These are phyloP conservation scores for Amyloporia xantha DNA, from an alignment of 768 basidiomycete species.

Conservation along the genomic window DNA sequence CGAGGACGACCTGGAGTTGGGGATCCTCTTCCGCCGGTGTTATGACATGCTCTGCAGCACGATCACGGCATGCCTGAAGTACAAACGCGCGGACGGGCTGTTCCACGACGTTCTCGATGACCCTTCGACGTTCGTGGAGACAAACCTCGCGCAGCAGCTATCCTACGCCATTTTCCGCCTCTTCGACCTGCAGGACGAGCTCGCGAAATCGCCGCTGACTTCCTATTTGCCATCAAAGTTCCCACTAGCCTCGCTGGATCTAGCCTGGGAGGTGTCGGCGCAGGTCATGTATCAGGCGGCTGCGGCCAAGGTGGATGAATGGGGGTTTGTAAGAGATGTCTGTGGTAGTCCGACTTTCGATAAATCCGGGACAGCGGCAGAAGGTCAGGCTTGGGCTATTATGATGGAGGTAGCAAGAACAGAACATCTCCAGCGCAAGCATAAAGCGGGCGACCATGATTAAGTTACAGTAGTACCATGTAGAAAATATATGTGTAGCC, in stretches of 20 bases:
- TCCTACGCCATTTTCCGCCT: slow-evolving; percentile 19
- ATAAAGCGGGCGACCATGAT: too few relatives aligned
- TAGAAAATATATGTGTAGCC: too few relatives aligned
- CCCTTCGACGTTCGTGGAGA: slow-evolving; percentile 16
- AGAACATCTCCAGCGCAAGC: slow-evolving; percentile 4
- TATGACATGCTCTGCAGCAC: slow-evolving; percentile 12
- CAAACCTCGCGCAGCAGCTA: slow-evolving; percentile 20
- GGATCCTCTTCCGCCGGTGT: background rate
- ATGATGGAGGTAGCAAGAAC: slow-evolving; percentile 14
- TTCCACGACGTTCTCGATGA: slow-evolving; percentile 22
- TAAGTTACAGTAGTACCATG: too few relatives aligned
- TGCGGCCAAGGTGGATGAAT: slow-evolving; percentile 14
- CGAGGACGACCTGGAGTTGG: background rate
- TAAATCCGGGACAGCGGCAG: slow-evolving; percentile 16
- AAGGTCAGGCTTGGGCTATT: slow-evolving; percentile 17
- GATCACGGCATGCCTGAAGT: slow-evolving; percentile 9
- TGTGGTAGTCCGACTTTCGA: slow-evolving; percentile 21
- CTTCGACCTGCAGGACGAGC: slow-evolving; percentile 13
- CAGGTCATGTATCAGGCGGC: slow-evolving; percentile 11
- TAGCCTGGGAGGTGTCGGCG: slow-evolving; percentile 14
- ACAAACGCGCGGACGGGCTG: slow-evolving; percentile 13
- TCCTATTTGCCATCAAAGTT: too few relatives aligned
- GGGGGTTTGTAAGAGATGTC: slow-evolving; percentile 19
- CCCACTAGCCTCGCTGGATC: too few relatives aligned
- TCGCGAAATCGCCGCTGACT: too few relatives aligned